Evolutionary conservation across 2,329 filamentous ascomycete genomes (phyloP).

Genomic region (Xylaria sp.): DNA sequence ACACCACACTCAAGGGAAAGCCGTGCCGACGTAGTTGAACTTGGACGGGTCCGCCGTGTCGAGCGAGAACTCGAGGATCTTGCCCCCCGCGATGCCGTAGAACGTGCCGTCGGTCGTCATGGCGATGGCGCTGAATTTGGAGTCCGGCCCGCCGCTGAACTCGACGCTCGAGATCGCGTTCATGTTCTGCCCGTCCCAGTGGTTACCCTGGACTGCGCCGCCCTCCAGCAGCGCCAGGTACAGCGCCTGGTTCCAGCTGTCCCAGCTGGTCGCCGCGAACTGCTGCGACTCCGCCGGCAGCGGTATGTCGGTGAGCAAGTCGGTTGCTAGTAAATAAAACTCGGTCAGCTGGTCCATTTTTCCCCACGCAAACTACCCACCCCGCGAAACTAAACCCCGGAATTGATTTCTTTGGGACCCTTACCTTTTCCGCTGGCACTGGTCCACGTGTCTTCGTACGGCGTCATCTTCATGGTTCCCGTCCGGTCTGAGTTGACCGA

Average conservation of each 20-base stretch:
- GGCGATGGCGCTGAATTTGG: conserved; percentile 31
- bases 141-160: conserved; percentile 26
- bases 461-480: conserved; percentile 21
- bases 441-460: conserved; percentile 26
- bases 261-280: conserved; percentile 28
- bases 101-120: conserved; percentile 32
- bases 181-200: conserved; percentile 22
- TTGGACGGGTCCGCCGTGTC: conserved; percentile 27
- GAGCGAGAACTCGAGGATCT: conserved; percentile 31
- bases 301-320: conserved; percentile 19
- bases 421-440: conserved; percentile 18
- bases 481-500: conserved; percentile 9
- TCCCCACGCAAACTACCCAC: not conserved
- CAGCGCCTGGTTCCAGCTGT: conserved; percentile 26
- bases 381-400: too few species aligned
- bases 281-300: conserved; percentile 20
- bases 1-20: conserved; percentile 22
- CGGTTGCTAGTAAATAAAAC: conserved; percentile 18
- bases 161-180: conserved; percentile 23
- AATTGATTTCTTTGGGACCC: too few species aligned
- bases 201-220: conserved; percentile 11
- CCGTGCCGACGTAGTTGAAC: conserved; percentile 30
- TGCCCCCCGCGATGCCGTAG: conserved; percentile 31
- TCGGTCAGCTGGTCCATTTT: conserved; percentile 4
- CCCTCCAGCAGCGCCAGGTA: conserved; percentile 27